phyloP scores from a whole-genome alignment of 352 stramenopile genomes.

The Pythium vanterpoolii region DNA sequence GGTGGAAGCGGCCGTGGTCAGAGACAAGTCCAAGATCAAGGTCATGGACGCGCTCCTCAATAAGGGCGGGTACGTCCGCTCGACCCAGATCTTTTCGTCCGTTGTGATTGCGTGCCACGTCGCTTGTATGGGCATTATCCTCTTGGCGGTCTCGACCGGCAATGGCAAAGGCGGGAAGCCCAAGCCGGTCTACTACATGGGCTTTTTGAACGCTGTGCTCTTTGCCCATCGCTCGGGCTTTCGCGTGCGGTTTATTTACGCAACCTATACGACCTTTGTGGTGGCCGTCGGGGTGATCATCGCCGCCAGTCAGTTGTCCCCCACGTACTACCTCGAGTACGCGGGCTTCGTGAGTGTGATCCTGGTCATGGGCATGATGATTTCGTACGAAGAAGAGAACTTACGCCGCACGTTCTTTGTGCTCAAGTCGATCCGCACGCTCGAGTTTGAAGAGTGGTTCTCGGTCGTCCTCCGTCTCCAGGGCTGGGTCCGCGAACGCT shows the following conservation, averaged over 20 bases:
- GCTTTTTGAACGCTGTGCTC: slow-evolving; percentile 76
- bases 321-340: slow-evolving; percentile 69
- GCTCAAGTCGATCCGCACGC: slow-evolving; percentile 74
- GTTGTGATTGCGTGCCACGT: slow-evolving; percentile 70
- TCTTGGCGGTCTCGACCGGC: slow-evolving; percentile 58
- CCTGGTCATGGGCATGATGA: slow-evolving; percentile 81
- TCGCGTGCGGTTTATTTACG: slow-evolving; percentile 77
- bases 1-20: slow-evolving; percentile 41
- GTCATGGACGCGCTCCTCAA: slow-evolving; percentile 60
- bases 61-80: slow-evolving; percentile 79
- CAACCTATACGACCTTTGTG: slow-evolving; percentile 65
- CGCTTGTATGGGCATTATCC: slow-evolving; percentile 64
- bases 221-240: slow-evolving; percentile 77
- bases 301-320: slow-evolving; percentile 46
- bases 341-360: slow-evolving; percentile 61
- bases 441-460: slow-evolving; percentile 84
- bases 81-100: slow-evolving; percentile 71
- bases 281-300: slow-evolving; percentile 65
- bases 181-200: slow-evolving; percentile 82
- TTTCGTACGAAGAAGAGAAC: slow-evolving; percentile 79
- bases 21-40: slow-evolving; percentile 45
- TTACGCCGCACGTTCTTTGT: slow-evolving; percentile 77
- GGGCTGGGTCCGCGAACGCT: slow-evolving; percentile 63
- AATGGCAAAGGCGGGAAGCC: slow-evolving; percentile 35
- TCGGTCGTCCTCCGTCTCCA: slow-evolving; percentile 69